phyloP scores from a whole-genome alignment of 2,329 filamentous ascomycete species.

The Claviceps maximensis region DNA sequence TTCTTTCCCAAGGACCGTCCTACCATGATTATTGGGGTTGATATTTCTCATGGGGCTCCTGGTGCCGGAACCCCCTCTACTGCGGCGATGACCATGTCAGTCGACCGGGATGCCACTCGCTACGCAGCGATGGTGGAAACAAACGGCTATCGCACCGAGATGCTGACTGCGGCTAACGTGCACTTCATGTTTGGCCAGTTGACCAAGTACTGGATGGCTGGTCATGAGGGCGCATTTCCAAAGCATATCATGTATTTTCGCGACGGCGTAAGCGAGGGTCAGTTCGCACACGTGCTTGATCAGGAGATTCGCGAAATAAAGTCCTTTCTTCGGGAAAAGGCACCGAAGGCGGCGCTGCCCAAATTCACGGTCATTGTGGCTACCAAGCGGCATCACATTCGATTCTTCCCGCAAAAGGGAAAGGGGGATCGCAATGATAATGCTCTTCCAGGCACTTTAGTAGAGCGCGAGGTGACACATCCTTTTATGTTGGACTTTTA shows the following conservation, averaged over 20 bases:
- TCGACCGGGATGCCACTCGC: slow-evolving; percentile 55
- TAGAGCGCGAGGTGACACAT: slow-evolving; percentile 82
- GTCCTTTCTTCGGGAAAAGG: slow-evolving; percentile 33
- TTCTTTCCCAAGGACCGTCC: slow-evolving; percentile 30
- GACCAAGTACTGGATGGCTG: slow-evolving; percentile 49
- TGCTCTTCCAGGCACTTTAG: slow-evolving; percentile 69
- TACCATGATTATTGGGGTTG: slow-evolving; percentile 79
- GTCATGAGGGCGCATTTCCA: slow-evolving; percentile 34
- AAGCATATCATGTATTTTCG: slow-evolving; percentile 81
- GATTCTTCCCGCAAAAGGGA: slow-evolving; percentile 64
- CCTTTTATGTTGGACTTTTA: slow-evolving; percentile 86
- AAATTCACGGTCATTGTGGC: slow-evolving; percentile 79
- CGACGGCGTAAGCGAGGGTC: slow-evolving; percentile 80
- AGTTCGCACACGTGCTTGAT: slow-evolving; percentile 68
- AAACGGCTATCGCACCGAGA: slow-evolving; percentile 72
- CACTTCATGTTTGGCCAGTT: slow-evolving; percentile 52
- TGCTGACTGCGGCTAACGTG: slow-evolving; percentile 57
- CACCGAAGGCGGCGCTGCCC: slow-evolving; percentile 26
- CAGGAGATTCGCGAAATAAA: slow-evolving; percentile 67
- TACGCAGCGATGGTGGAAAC: slow-evolving; percentile 72
- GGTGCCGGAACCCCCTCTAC: slow-evolving; percentile 58
- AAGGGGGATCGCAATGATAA: slow-evolving; percentile 66
- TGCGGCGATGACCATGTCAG: slow-evolving; percentile 75
- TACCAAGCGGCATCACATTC: slow-evolving; percentile 87
- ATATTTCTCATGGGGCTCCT: slow-evolving; percentile 74